Conservation (phyloP, 2,329 filamentous ascomycete species). For the Phyllachora maydis region DNA sequence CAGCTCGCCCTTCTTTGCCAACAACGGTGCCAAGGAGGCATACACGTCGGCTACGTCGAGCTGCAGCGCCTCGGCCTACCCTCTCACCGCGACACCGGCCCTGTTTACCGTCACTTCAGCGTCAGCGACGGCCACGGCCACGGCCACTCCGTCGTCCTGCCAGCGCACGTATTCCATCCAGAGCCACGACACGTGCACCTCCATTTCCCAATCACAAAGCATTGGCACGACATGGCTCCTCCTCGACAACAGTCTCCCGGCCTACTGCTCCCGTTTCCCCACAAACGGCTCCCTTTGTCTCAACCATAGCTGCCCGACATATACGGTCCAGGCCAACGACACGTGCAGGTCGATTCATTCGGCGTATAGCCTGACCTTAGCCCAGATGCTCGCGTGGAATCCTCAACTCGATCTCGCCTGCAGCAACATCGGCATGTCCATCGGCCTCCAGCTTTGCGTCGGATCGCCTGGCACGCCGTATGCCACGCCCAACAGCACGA, state of each 20-base stretch:
- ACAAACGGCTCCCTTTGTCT: slow-evolving; percentile 1
- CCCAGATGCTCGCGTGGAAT: slow-evolving; percentile 2
- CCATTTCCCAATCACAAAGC: slow-evolving; percentile 1
- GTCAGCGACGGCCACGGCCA: not conserved
- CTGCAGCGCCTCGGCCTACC: not conserved
- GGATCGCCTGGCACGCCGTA: not conserved
- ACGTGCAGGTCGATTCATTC: slow-evolving; percentile 1
- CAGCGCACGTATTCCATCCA: slow-evolving; percentile 1
- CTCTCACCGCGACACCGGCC: not conserved
- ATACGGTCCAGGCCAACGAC: slow-evolving; percentile 1
- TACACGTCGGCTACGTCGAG: not conserved
- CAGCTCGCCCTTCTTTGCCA: not conserved
- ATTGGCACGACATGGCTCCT: slow-evolving; percentile 1
- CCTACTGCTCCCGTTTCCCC: slow-evolving; percentile 1
- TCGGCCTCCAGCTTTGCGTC: slow-evolving; percentile 2
- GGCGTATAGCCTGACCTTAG: not conserved
- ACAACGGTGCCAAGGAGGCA: not conserved
- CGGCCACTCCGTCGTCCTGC: slow-evolving; percentile 1
- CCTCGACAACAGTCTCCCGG: slow-evolving; percentile 1
- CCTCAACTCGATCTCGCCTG: slow-evolving; percentile 1
- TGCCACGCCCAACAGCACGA: too few species aligned
- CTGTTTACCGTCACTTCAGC: not conserved
- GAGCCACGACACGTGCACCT: slow-evolving; percentile 2
- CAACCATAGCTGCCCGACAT: not conserved
- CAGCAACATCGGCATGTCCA: slow-evolving; percentile 1